Evolutionary conservation across 805 yeast species (phyloP).

Genomic region (Lachancea quebecensis): DNA sequence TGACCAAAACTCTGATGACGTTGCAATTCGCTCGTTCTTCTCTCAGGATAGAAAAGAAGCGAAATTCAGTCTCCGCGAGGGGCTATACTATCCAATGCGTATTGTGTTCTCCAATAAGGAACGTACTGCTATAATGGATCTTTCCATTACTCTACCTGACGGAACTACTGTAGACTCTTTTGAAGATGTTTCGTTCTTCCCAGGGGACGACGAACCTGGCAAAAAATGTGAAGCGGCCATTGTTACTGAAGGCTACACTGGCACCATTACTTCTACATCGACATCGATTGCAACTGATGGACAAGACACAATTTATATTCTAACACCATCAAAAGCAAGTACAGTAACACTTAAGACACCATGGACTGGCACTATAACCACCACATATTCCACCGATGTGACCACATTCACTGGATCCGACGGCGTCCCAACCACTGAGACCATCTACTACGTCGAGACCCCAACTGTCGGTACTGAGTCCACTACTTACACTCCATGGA

Average conservation of each 20-base stretch:
- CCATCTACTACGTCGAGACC: conserved; percentile 12
- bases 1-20: not conserved
- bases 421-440: conserved; percentile 9
- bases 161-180: not conserved
- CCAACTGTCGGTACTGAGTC: conserved; percentile 6
- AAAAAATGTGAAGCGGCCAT: too few species aligned
- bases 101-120: not conserved
- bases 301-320: too few species aligned
- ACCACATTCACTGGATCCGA: conserved; percentile 11
- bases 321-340: too few species aligned
- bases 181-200: not conserved
- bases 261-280: conserved; percentile 3
- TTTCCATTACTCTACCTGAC: not conserved
- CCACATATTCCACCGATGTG: conserved; percentile 9
- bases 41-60: not conserved
- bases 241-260: too few species aligned
- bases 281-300: conserved; percentile 7
- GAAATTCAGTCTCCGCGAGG: not conserved
- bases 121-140: not conserved
- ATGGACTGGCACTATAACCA: conserved; percentile 10
- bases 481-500: conserved; percentile 4
- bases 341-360: not conserved
- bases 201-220: too few species aligned
- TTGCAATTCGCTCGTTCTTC: not conserved
- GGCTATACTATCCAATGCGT: not conserved